phyloP scores from a whole-genome alignment of 768 basidiomycete species.

The Phlebiopsis flavidoalba region DNA sequence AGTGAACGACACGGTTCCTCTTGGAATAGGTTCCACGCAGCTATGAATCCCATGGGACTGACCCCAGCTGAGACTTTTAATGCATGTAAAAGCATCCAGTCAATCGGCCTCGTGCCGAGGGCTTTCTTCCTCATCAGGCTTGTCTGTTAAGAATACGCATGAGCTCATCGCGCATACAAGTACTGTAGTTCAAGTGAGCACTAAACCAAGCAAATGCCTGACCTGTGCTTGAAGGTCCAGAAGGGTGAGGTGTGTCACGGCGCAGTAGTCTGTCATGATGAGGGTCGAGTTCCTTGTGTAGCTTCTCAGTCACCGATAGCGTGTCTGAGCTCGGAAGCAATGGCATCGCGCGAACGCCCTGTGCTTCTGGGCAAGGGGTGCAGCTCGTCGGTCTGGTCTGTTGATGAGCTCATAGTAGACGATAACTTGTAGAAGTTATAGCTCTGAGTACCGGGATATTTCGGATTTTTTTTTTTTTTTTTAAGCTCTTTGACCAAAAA shows the following conservation, averaged over 20 bases:
- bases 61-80: background rate
- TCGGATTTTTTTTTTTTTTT: too few species aligned
- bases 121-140: conserved; percentile 73
- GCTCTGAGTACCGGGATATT: too few species aligned
- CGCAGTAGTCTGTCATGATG: conserved; percentile 96
- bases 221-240: too few species aligned
- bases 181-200: too few species aligned
- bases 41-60: too few species aligned
- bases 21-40: background rate
- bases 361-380: conserved; percentile 98
- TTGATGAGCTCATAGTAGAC: conserved; percentile 99
- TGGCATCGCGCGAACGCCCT: conserved; percentile 98
- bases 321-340: conserved; percentile 99
- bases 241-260: conserved; percentile 95
- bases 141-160: conserved; percentile 39
- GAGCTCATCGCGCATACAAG: background rate
- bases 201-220: too few species aligned
- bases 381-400: conserved; percentile 96
- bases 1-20: conserved; percentile 6
- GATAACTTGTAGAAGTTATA: conserved; percentile 99
- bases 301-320: conserved; percentile 93
- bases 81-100: conserved; percentile 40
- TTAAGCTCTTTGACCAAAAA: too few species aligned
- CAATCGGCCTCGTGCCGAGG: conserved; percentile 55
- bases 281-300: conserved; percentile 99